phyloP scores from a whole-genome alignment of 208 protist genomes.

The Leishmania tarentolae region DNA sequence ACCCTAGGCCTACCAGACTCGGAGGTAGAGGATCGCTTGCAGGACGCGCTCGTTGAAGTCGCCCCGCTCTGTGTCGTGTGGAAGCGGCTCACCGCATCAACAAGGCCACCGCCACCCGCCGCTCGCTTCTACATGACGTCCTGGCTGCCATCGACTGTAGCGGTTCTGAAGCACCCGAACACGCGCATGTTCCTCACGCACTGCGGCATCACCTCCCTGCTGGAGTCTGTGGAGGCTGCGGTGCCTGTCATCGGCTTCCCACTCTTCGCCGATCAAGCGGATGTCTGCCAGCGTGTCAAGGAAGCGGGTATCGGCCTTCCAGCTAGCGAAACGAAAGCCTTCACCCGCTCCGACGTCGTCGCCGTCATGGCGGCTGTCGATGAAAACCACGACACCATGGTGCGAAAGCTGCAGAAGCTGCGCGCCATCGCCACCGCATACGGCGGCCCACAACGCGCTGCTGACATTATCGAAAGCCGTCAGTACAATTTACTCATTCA shows the following conservation, averaged over 20 bases:
- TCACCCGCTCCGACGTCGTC: constrained; percentile 37
- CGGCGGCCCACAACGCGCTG: constrained; percentile 43
- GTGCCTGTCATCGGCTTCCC: constrained; percentile 52
- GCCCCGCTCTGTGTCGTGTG: constrained; percentile 59
- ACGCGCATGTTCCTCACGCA: constrained; percentile 48
- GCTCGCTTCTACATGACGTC: constrained; percentile 22
- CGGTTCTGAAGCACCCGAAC: constrained; percentile 53
- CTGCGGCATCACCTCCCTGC: constrained; percentile 51
- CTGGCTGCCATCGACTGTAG: constrained; percentile 36
- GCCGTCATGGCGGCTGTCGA: constrained; percentile 24
- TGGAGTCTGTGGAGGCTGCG: constrained; percentile 44
- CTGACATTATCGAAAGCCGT: constrained; percentile 50
- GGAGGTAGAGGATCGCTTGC: constrained; percentile 23
- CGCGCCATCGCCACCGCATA: constrained; percentile 28
- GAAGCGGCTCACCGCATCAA: constrained; percentile 24
- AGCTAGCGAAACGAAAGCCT: constrained; percentile 31
- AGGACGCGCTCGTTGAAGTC: constrained; percentile 23
- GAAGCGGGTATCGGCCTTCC: constrained; percentile 42
- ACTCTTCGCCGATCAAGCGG: constrained; percentile 55
- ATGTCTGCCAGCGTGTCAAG: constrained; percentile 60
- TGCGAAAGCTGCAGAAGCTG: constrained; percentile 28
- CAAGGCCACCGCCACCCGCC: neutral
- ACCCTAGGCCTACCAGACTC: constrained; percentile 31
- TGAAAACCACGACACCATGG: constrained; percentile 6
- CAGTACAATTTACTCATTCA: constrained; percentile 50